Evolutionary conservation across 192 early-diverging fungal genomes (phyloP).

Genomic region (Gryganskiella cystojenkinii): DNA sequence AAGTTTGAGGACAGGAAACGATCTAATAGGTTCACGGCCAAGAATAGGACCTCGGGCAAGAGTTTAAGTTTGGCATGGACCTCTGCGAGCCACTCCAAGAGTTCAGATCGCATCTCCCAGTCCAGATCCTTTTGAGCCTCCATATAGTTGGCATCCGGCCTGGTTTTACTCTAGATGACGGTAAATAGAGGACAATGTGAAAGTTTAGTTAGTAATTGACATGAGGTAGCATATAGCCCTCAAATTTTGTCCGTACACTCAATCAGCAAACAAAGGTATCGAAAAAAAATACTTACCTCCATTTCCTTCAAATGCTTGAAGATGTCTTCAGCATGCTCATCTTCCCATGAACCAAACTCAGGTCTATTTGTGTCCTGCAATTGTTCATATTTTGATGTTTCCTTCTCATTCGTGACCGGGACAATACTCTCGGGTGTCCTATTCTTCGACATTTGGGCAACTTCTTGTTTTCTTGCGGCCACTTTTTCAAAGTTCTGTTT

Average conservation of each 20-base stretch:
- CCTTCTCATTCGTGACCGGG: too few species aligned
- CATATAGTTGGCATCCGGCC: slow-evolving; percentile 89
- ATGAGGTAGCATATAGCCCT: too few species aligned
- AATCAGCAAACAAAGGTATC: too few species aligned
- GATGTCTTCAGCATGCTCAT: slow-evolving; percentile 94
- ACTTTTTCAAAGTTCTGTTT: too few species aligned
- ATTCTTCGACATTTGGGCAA: too few species aligned
- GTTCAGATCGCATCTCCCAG: slow-evolving; percentile 92
- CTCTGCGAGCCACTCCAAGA: slow-evolving; percentile 97
- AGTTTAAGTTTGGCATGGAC: slow-evolving; percentile 91
- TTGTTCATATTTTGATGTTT: not conserved
- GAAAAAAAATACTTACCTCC: too few species aligned
- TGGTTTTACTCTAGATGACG: slow-evolving; percentile 58
- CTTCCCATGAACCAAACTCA: slow-evolving; percentile 19
- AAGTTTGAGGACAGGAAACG: slow-evolving; percentile 89
- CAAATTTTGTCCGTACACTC: too few species aligned
- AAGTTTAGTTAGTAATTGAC: not conserved
- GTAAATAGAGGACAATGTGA: too few species aligned
- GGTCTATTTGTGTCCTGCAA: not conserved
- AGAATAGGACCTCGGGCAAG: slow-evolving; percentile 93
- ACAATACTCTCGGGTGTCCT: too few species aligned
- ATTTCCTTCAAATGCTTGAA: slow-evolving; percentile 84
- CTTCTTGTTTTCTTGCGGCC: too few species aligned
- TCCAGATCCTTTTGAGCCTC: slow-evolving; percentile 83
- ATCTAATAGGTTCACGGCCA: slow-evolving; percentile 95